Evolutionary conservation across 148 eudicot genomes (phyloP), one percentile per base, ranked within the genome.

Genomic region (Hydrangea macrophylla): DNA sequence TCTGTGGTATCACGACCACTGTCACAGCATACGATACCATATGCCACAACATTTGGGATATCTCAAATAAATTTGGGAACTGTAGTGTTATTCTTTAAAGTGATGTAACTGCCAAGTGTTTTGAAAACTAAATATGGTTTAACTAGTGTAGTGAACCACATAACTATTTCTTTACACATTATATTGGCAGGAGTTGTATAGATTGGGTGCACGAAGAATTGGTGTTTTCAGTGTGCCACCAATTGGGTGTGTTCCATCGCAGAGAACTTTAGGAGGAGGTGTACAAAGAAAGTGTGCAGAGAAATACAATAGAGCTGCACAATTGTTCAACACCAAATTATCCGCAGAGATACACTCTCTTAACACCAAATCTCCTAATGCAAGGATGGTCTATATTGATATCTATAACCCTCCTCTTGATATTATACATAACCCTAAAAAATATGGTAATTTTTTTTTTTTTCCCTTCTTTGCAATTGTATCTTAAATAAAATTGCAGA

Each of bases 171-270:
- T 45, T 45, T 45, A 13, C 0, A 15, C 20, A 5, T 45, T 45
- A 13, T 48, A 23, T 60, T 6, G 15, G 17, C 54, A 88, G 87
- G 84, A 84, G 23, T 60, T 89, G 73, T 82, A 89, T 26, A 27
- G 28, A 18, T 25, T 75, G 3, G 96, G 96, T n/a, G 92, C 84
- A 31, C 81, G 92, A 30, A 69, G 75, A 55, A 83, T 89, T 2
- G 88, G 80, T 13, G 78, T 89, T 25, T 50, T 80, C 33, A 69
- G 79, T 18, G 60, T 79, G 22, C 96, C 96, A 12, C 89, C 96
- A 0, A 60, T 79, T 7, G 96, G 96, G 5, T 89, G 96, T 65
- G 39, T 87, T 6, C 96, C 92, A 15, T 82, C 92, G n/a, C 89
- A 84, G 61, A 81, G 89, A 69, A 84, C 84, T 11, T 31, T 89